Evolutionary conservation across 2,329 filamentous ascomycete genomes (phyloP).

Genomic region (Aureobasidium uvarum): DNA sequence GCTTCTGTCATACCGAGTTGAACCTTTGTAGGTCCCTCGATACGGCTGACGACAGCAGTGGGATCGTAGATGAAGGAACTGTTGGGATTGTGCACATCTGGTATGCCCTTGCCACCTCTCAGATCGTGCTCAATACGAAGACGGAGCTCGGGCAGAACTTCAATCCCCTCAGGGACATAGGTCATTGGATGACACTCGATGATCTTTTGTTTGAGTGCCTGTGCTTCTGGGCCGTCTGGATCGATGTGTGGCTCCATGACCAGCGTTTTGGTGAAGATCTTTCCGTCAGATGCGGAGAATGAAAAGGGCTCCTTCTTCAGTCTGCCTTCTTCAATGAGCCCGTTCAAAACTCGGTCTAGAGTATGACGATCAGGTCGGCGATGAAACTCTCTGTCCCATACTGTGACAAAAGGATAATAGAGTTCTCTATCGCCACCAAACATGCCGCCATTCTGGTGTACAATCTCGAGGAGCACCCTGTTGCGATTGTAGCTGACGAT

Average conservation of each 20-base stretch:
- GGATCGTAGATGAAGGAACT: conserved; percentile 33
- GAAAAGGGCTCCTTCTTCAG: conserved; percentile 55
- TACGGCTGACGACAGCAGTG: conserved; percentile 4
- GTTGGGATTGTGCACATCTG: conserved; percentile 8
- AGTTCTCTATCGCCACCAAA: conserved; percentile 57
- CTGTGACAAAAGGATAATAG: conserved; percentile 53
- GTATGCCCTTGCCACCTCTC: background rate
- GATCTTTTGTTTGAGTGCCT: conserved; percentile 52
- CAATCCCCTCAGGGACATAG: conserved; percentile 47
- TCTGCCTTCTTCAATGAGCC: conserved; percentile 51
- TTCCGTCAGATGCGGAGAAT: conserved; percentile 49
- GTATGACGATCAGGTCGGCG: conserved; percentile 54
- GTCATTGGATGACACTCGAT: conserved; percentile 45
- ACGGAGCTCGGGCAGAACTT: conserved; percentile 39
- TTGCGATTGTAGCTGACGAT: conserved; percentile 48
- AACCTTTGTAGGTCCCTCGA: conserved; percentile 6
- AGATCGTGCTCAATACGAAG: conserved; percentile 27
- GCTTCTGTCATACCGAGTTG: conserved; percentile 29
- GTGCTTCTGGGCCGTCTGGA: conserved; percentile 47
- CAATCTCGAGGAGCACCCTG: conserved; percentile 55
- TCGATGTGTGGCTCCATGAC: conserved; percentile 49
- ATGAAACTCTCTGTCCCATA: conserved; percentile 51
- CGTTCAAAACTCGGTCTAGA: conserved; percentile 51
- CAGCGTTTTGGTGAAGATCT: conserved; percentile 52
- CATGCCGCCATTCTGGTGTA: conserved; percentile 55